Conservation (phyloP, 148 eudicot species). For the Vaccinium vitisidaea region DNA sequence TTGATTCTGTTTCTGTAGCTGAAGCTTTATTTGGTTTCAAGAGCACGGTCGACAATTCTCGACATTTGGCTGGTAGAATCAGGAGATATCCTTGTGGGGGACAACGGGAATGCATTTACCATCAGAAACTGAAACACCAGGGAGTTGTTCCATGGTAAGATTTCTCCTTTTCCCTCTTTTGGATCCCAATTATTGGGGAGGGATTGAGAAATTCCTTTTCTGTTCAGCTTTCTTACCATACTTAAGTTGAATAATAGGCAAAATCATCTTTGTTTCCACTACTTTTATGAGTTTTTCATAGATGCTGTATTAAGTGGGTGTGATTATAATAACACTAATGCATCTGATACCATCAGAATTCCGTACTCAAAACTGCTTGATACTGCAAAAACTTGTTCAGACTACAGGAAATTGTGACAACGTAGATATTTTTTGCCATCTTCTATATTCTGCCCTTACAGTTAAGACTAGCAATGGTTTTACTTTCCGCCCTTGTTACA, state of each 20-base stretch:
- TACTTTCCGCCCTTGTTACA: not conserved
- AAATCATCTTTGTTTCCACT: not conserved
- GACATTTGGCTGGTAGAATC: slow-evolving; percentile 12
- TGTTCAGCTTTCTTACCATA: not conserved
- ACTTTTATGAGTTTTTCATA: not conserved
- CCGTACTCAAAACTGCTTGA: not conserved
- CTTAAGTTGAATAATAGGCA: not conserved
- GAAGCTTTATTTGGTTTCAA: slow-evolving; percentile 21
- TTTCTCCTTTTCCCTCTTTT: not conserved
- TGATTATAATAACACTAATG: not conserved
- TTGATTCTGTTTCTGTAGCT: slow-evolving; percentile 5
- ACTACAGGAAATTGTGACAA: not conserved
- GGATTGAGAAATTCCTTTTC: not conserved
- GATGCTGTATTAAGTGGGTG: not conserved
- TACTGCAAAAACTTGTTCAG: not conserved
- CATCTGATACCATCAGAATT: not conserved
- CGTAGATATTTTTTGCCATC: not conserved
- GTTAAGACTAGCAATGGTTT: not conserved
- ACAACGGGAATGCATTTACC: slow-evolving; percentile 1
- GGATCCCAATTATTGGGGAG: not conserved
- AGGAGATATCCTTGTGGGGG: slow-evolving; percentile 15
- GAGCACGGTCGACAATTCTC: slow-evolving; percentile 15
- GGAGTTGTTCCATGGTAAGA: slow-evolving; percentile 10
- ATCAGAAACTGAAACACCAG: slow-evolving; percentile 5
- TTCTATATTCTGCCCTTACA: not conserved